Evolutionary conservation across 2,329 filamentous ascomycete genomes (phyloP).

Genomic region (Trichoderma asperellum): DNA sequence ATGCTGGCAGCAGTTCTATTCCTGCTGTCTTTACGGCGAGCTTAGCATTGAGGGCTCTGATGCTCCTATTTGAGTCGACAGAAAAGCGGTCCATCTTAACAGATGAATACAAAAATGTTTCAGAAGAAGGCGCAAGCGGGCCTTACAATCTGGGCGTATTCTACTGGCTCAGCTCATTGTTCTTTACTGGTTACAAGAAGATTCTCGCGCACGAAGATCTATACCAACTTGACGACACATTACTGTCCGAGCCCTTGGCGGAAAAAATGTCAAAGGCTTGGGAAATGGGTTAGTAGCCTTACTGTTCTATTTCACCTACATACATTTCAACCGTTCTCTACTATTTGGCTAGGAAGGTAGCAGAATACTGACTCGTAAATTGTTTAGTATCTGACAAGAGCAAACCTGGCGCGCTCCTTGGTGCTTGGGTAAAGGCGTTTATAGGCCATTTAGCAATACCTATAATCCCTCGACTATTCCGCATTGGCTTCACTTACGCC

Average conservation of each 20-base stretch:
- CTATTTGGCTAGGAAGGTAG: neutral
- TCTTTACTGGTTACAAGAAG: slow-evolving; percentile 40
- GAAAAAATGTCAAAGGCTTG: slow-evolving; percentile 32
- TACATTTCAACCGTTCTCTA: neutral
- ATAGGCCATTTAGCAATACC: slow-evolving; percentile 27
- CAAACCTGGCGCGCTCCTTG: slow-evolving; percentile 28
- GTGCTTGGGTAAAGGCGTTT: slow-evolving; percentile 28
- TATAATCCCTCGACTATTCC: slow-evolving; percentile 32
- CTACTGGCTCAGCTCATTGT: slow-evolving; percentile 57
- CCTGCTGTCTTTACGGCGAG: slow-evolving; percentile 31
- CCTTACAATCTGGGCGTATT: slow-evolving; percentile 55
- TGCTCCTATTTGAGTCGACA: slow-evolving; percentile 32
- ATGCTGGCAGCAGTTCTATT: slow-evolving; percentile 26
- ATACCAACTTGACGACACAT: slow-evolving; percentile 33
- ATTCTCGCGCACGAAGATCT: slow-evolving; percentile 46
- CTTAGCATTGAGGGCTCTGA: slow-evolving; percentile 29
- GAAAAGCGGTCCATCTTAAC: slow-evolving; percentile 32
- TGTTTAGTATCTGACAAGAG: slow-evolving; percentile 32
- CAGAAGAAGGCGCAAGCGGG: slow-evolving; percentile 53
- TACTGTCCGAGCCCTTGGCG: slow-evolving; percentile 31
- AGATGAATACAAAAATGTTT: slow-evolving; percentile 37
- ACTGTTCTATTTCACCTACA: neutral
- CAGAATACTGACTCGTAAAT: neutral
- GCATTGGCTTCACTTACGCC: slow-evolving; percentile 36
- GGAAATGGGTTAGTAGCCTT: slow-evolving; percentile 29